Evolutionary conservation across 2,329 filamentous ascomycete genomes (phyloP), one percentile per base, ranked within the genome.

Genomic region (Arthroderma sp.): DNA sequence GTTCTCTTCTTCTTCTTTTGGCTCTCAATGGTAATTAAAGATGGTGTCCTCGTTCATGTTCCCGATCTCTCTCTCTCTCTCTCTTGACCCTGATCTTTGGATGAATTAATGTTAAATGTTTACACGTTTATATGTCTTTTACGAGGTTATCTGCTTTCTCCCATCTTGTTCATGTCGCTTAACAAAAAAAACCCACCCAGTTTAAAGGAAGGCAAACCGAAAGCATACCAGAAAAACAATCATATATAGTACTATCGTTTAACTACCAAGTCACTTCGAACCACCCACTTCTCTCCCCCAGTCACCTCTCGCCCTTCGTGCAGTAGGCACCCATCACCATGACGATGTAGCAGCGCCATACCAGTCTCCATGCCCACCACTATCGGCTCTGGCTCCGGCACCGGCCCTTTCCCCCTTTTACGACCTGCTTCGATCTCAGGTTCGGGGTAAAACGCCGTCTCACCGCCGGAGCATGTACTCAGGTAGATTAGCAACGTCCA

Each of bases 401-500:
- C 70, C n/a, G 51, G 6, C n/a, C 17, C 68, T 69, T 61, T 62
- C 68, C 64, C 58, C 71, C 70, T 61, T 70, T 70, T 61, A 72
- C 73, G 56, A 73, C 77, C 41, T 41, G 13, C 33, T 5, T n/a
- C 51, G 33, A 43, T n/a, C 21, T 37, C 19, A 52, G 44, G 15
- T 23, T 87, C 83, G 0, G 88, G 87, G 68, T 94, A 94, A 71
- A 96, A 96, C 33, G 93, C 88, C 0, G 91, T 96, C 71, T 95
- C 88, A 33, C 91, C 91, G 21, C 91, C 91, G 21, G 81, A 70
- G 65, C 90, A 94, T 2, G 86, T 88, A 0, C 87, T 93, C 56
- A 96, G 79, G 67, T 96, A 97, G 37, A 96, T 80, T 0, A 96
- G 78, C 4, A 95, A 76, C 0, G 91, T 96, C 90, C 91, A 96